Evolutionary conservation across 225 moss, liverwort and hornwort species (phyloP).

Genomic region (Physcomitrellopsis africana): DNA sequence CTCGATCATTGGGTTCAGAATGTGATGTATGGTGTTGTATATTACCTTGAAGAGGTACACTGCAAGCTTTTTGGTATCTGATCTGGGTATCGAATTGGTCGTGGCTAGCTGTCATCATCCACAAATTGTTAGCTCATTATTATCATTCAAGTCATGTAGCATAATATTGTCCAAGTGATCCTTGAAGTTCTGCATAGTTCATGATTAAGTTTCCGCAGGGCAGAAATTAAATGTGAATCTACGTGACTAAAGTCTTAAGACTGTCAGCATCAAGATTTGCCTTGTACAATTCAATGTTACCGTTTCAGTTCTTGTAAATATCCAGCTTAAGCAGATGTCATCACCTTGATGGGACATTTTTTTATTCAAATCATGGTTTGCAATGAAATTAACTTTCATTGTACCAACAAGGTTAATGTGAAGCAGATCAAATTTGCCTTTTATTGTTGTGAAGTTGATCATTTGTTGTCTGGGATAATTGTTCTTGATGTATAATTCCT

Average conservation of each 20-base stretch:
- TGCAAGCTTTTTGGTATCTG: constrained; percentile 33
- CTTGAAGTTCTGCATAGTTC: constrained; percentile 45
- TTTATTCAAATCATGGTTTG: background rate
- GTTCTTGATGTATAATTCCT: too few relatives aligned
- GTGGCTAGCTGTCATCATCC: constrained; percentile 26
- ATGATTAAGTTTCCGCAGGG: constrained; percentile 32
- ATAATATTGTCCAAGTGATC: constrained; percentile 33
- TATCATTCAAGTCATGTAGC: constrained; percentile 43
- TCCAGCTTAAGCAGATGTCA: constrained; percentile 19
- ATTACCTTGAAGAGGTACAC: constrained; percentile 35
- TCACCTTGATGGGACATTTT: constrained; percentile 6
- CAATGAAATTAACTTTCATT: background rate
- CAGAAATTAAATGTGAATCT: constrained; percentile 48
- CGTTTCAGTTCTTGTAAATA: constrained; percentile 43
- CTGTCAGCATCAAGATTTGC: constrained; percentile 51
- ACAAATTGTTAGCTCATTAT: constrained; percentile 36
- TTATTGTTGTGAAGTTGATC: too few relatives aligned
- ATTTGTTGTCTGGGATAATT: too few relatives aligned
- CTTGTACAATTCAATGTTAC: constrained; percentile 37
- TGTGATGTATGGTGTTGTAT: constrained; percentile 41
- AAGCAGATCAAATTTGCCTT: too few relatives aligned
- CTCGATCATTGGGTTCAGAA: constrained; percentile 36
- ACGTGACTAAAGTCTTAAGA: constrained; percentile 47
- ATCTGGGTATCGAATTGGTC: constrained; percentile 39
- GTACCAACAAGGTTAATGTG: too few relatives aligned